Base-by-base conservation (phyloP, 768 basidiomycete genomes). In the Cyclocybe cylindracea region DNA sequence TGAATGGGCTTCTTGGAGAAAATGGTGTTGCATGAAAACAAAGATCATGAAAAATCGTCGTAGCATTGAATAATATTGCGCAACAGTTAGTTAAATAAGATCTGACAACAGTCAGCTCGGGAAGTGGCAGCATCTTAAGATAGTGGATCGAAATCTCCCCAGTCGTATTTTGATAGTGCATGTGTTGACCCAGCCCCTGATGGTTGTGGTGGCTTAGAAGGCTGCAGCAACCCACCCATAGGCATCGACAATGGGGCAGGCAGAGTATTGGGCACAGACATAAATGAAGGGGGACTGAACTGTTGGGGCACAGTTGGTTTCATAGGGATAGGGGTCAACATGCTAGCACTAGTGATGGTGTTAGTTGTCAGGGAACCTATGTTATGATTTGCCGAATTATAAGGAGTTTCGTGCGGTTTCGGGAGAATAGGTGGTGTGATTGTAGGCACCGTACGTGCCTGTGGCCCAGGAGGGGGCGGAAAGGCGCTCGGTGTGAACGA, bases 81-180 rank as follows among this genome's bases (percentile, higher is more conserved):
- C 16, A 16, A 16, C 16, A 16, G 16, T 24, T 24, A 24, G 24
- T 24, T 16, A 24, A 24, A 24, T 24, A 24, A 24, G 3, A 24
- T 24, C 24, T 3, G 3, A 5, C 5, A 24, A 24, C 24, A 3
- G 24, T 5, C 5, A 24, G 24, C 24, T 24, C 16, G 16, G 16
- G 7, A 29, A n/a, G 13, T 39, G 18, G 24, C 43, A 39, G 36
- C 29, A 45, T 44, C 18, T 51, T 68, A 87, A 45, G 80, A 76
- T 40, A 90, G 70, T 10, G 91, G 91, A 72, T 93, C 91, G 63
- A 93, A 93, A 64, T 89, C 91, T 18, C 82, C 83, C 87, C 87
- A 91, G 53, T 85, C 84, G 56, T 84, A 78, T 59, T 86, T 87
- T 32, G 83, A 78, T 10, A 78, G 58, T 42, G 74, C 78, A 56